Evolutionary conservation across 192 early-diverging fungal genomes (phyloP), one percentile per base, ranked within the genome.

Genomic region (Backusella sp.): DNA sequence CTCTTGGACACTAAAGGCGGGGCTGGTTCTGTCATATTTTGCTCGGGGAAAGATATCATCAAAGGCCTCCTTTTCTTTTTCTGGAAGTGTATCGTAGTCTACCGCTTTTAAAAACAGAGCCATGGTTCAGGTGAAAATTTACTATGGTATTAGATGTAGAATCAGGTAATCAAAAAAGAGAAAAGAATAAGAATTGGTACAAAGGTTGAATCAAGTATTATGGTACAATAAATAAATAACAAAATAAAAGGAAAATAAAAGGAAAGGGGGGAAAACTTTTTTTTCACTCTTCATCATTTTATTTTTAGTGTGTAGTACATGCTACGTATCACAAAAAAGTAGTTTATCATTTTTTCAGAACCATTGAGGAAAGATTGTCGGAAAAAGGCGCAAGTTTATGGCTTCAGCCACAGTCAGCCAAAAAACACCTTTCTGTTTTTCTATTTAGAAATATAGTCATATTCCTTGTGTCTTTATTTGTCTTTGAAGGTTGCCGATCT

Each of bases 331-430:
- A 56, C 53, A 26, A 56, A 19, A 23, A 23, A 9, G 53, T n/a
- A 23, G 0, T 56, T 53, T 56, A 23, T 23, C 9, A 23, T 23
- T 56, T 28, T 32, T 62, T 28, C 23, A 28, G 26, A 17, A 53
- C 49, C n/a, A 53, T 53, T 53, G 49, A 53, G n/a, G 26, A 28
- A 62, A 62, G 26, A 8, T 23, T 62, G 21, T 62, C 26, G 56
- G 28, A 62, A 62, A 49, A 11, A 28, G 56, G 56, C 26, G 12
- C 56, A 62, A 12, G 23, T 62, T 12, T 23, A 62, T 62, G 6
- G 6, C 9, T 62, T 62, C 56, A 62, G 56, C 56, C 56, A 62
- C 56, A 62, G 56, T 62, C 56, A 62, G 56, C 56, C 56, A 62
- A 62, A 26, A 62, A 14, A 1, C 1, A 14, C 17, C 4, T n/a